A percentile compares a stretch with the other conserved stretches of the same genome.
phyloP scores from a whole-genome alignment of 2,329 filamentous ascomycete genomes.

The Neonectria hederae region DNA sequence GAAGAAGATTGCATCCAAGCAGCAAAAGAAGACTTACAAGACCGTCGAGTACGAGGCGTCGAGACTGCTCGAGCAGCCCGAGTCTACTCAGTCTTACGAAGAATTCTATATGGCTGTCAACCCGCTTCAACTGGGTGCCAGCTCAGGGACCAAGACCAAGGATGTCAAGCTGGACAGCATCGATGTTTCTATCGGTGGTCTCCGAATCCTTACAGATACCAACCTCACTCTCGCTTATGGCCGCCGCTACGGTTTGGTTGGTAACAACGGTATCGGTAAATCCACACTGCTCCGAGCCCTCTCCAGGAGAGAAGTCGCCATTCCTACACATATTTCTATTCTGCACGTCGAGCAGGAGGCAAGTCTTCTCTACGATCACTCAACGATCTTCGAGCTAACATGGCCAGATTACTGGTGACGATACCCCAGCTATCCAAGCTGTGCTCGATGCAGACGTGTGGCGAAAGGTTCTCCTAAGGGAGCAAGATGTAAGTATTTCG shows the following conservation, averaged over 20 bases:
- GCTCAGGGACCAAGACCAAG: slow-evolving; percentile 87
- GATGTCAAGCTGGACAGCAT: slow-evolving; percentile 98
- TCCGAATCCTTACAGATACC: slow-evolving; percentile 90
- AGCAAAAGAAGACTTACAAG: slow-evolving; percentile 98
- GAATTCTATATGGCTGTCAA: slow-evolving; percentile 99
- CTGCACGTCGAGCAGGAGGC: slow-evolving; percentile 98
- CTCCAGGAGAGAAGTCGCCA: slow-evolving; percentile 90
- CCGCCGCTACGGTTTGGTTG: slow-evolving; percentile 94
- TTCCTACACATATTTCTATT: slow-evolving; percentile 98
- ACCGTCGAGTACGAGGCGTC: slow-evolving; percentile 98
- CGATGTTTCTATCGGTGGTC: slow-evolving; percentile 90
- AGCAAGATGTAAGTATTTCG: slow-evolving; percentile 75
- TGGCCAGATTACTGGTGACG: slow-evolving; percentile 85
- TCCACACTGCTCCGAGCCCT: slow-evolving; percentile 93
- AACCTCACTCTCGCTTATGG: slow-evolving; percentile 91
- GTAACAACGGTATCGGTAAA: slow-evolving; percentile 99
- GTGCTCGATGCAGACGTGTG: slow-evolving; percentile 98
- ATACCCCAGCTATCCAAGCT: slow-evolving; percentile 92
- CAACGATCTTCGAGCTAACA: slow-evolving; percentile 21
- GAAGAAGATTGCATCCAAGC: slow-evolving; percentile 96
- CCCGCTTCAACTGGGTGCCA: slow-evolving; percentile 83
- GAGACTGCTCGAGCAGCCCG: slow-evolving; percentile 82
- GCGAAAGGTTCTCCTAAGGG: slow-evolving; percentile 91
- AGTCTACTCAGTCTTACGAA: slow-evolving; percentile 91
- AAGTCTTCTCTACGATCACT: slow-evolving; percentile 37